These are phyloP conservation scores for Breviolum minutum DNA, from an alignment of 73 alveolate genomes.

Conservation along the genomic window DNA sequence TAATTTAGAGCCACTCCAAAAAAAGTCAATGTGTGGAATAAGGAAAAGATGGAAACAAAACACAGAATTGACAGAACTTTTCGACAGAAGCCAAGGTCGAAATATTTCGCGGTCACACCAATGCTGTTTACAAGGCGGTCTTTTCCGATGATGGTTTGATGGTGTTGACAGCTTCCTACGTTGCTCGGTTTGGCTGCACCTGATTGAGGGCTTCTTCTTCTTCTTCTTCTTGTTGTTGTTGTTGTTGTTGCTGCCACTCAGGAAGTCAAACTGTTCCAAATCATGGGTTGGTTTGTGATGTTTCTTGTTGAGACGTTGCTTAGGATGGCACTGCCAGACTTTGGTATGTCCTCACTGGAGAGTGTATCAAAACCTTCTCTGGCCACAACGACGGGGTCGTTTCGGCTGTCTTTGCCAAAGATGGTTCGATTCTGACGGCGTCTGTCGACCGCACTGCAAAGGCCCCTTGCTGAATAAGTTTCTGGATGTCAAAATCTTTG, in stretches of 20 bases:
- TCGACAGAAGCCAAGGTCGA: slow-evolving; percentile 13
- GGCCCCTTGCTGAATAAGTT: neutral
- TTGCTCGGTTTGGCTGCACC: neutral
- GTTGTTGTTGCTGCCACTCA: too few species aligned
- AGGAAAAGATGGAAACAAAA: too few species aligned
- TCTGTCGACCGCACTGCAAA: slow-evolving; percentile 65
- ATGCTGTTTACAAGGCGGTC: slow-evolving; percentile 63
- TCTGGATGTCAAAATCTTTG: neutral
- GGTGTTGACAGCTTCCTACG: slow-evolving; percentile 63
- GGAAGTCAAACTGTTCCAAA: too few species aligned
- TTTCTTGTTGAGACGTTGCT: neutral
- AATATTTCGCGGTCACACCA: slow-evolving; percentile 71
- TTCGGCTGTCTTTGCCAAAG: slow-evolving; percentile 36
- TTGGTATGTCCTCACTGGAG: slow-evolving; percentile 73
- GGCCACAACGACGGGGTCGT: slow-evolving; percentile 84
- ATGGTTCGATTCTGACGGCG: slow-evolving; percentile 46
- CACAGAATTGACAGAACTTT: neutral
- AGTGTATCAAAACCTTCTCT: slow-evolving; percentile 51
- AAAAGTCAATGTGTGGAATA: too few species aligned
- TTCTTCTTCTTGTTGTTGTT: too few species aligned
- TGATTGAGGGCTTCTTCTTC: too few species aligned
- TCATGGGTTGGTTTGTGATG: neutral
- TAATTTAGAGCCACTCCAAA: neutral
- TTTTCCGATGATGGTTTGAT: slow-evolving; percentile 57
- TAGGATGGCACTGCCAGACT: slow-evolving; percentile 70